phyloP scores from a whole-genome alignment of 805 yeast genomes.

The Lipomyces yamadae region DNA sequence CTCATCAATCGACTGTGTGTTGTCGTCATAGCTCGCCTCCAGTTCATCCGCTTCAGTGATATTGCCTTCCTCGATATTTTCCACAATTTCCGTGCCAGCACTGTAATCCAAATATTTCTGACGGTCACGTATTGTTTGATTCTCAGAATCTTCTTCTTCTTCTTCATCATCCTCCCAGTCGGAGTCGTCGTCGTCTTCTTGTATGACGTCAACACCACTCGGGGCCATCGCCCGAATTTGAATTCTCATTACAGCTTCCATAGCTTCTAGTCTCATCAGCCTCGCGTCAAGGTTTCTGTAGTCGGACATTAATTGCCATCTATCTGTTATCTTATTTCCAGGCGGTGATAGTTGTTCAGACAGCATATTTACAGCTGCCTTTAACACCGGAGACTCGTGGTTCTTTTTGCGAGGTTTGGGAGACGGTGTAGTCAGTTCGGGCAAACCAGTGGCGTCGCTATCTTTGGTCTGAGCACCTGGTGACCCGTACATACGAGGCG shows the following conservation, averaged over 20 bases:
- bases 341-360: conserved; percentile 22
- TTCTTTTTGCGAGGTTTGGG: not conserved
- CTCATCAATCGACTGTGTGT: not conserved
- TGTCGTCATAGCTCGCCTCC: not conserved
- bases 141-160: not conserved
- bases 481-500: not conserved
- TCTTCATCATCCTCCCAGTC: not conserved
- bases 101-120: not conserved
- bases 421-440: not conserved
- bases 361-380: conserved; percentile 5
- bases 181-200: not conserved
- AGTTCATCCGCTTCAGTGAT: not conserved
- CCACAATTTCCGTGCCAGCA: not conserved
- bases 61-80: not conserved
- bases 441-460: not conserved
- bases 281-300: conserved; percentile 26
- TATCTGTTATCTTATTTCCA: conserved; percentile 14
- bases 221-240: conserved; percentile 8
- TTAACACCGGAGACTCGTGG: conserved; percentile 7
- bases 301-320: conserved; percentile 6
- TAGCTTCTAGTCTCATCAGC: conserved; percentile 12
- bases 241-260: conserved; percentile 22
- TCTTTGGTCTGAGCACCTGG: not conserved
- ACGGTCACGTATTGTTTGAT: not conserved
- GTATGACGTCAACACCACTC: not conserved